Conservation (phyloP, 2,329 filamentous ascomycete species). For the Penicillium sp. region DNA sequence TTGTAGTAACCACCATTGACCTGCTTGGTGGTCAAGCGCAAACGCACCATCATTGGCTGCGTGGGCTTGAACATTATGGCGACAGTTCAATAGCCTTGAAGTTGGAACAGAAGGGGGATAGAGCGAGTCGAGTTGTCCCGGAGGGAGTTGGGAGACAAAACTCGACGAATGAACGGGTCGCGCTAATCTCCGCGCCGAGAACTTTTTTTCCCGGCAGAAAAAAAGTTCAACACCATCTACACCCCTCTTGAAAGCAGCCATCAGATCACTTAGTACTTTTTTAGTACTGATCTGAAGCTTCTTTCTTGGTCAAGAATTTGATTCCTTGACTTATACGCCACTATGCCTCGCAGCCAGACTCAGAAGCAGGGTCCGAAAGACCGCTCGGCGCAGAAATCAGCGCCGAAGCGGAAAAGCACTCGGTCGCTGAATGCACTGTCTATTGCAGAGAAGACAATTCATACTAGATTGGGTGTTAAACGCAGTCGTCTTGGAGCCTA, state of each 20-base stretch:
- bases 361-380: conserved; percentile 41
- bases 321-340: conserved; percentile 10
- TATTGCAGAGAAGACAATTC: conserved; percentile 59
- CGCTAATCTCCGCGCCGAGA: conserved; percentile 36
- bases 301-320: neutral
- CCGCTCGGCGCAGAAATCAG: conserved; percentile 40
- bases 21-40: conserved; percentile 91
- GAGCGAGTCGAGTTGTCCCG: conserved; percentile 22
- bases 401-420: conserved; percentile 47
- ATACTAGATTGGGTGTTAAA: conserved; percentile 53
- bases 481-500: conserved; percentile 60
- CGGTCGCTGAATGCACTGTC: conserved; percentile 62
- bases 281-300: conserved; percentile 4
- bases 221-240: conserved; percentile 26
- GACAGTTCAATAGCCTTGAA: conserved; percentile 1
- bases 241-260: conserved; percentile 14
- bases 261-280: conserved; percentile 9
- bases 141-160: conserved; percentile 11
- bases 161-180: conserved; percentile 25
- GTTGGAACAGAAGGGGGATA: neutral
- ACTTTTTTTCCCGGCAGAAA: conserved; percentile 34
- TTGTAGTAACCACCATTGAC: conserved; percentile 96
- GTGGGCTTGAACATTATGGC: conserved; percentile 45
- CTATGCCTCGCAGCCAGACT: conserved; percentile 44
- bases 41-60: conserved; percentile 59